Evolutionary conservation across 1,284 basidiomycete genomes (phyloP), one percentile per base, ranked within the genome.

Genomic region (Caloboletus inedulis): DNA sequence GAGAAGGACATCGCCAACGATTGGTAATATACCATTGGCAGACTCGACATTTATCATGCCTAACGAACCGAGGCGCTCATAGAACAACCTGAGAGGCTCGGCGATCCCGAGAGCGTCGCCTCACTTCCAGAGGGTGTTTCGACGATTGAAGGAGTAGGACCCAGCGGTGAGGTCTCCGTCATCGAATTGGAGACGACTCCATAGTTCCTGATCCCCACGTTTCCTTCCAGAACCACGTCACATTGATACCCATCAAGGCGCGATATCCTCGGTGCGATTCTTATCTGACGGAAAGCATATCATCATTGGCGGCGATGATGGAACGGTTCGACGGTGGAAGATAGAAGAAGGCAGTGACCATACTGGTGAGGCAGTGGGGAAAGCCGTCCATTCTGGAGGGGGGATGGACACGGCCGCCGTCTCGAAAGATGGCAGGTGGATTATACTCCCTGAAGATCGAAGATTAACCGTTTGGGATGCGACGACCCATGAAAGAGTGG

Each of bases 391-490:
- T 39, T 51, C 36, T 6, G 44, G 34, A 8, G 29, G 34, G 5
- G 35, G 21, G 14, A 39, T 25, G 9, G 33, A 18, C 9, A 3
- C 35, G 13, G 36, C 39, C 10, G 44, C 33, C 27, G 37, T 63
- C 36, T 63, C 61, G 8, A 53, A 46, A 25, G 61, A 63, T 34
- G 59, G 61, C 7, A 63, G 19, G 27, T 61, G 61, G 61, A 43
- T 56, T 3, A 7, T 53, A 40, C 31, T 59, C 7, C 18, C 31
- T 14, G 19, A 18, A n/a, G 48, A 53, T 13, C 45, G 39, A 39
- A 52, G 3, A 21, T 9, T 65, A 33, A 16, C 42, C 3, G 37
- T 65, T 16, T 61, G 53, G 59, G 52, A 53, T 21, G 34, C 50
- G 8, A 37, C 13, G 10, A 54, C 49, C 6, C 43, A 31, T 13